Base-by-base conservation (phyloP, 257 asterid species). In the Ilex aquifolium region DNA sequence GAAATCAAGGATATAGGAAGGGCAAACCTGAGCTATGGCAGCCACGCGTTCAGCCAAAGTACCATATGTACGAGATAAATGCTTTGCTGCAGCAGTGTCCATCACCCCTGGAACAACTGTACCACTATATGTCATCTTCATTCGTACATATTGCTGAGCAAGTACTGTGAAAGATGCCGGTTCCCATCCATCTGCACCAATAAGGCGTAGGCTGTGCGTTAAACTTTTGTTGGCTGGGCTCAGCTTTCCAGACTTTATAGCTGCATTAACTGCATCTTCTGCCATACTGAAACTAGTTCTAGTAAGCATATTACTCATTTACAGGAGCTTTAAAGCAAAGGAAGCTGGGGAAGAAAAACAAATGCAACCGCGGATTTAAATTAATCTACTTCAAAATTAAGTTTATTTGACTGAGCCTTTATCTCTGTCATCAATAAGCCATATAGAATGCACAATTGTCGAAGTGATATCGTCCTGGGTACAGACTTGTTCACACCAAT, bases 111-210 rank as follows among this genome's bases (percentile, higher is more conserved):
- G 97, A 74, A 93, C 95, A 66, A 90, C 80, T 80, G 84, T 90
- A 50, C 97, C 96, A 57, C 80, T 79, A 59, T 85, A 49, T 4
- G 97, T 74, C 64, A 44, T 78, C 78, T 93, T 93, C 95, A 81
- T 84, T 70, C 96, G 96, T 67, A 74, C 74, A 68, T 90, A 93
- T 58, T 87, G 99, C 79, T 90, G 97, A 31, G 97, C 86, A 62
- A 93, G 81, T 39, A 79, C 53, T 4, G 99, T 93, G 69, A 93
- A 93, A 61, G 95, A 90, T 60, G 99, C 85, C 14, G 90, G 95
- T 1, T 87, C 97, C 99, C 99, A 93, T 64, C 97, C 99, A 80
- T 80, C 95, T 51, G 95, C 91, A 60, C 99, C 99, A 58, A 84
- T 52, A 44, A 93, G 92, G 59, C 84, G 96, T 68, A 93, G 80